phyloP scores from a whole-genome alignment of 768 basidiomycete genomes.

The Leccinum fibrillosum region DNA sequence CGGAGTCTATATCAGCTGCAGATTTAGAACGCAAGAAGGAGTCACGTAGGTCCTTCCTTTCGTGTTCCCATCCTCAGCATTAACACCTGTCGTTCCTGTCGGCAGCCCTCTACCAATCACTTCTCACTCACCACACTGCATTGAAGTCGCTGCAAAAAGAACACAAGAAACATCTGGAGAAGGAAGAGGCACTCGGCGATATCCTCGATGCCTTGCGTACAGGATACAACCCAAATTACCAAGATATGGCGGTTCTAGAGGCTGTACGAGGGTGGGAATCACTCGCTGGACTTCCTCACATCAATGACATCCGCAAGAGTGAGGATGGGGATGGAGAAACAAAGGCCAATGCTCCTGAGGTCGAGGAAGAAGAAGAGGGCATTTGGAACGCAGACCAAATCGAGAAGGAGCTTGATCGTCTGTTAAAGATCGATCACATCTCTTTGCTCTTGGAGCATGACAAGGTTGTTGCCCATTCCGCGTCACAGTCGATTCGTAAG shows the following conservation, averaged over 20 bases:
- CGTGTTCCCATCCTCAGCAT: slow-evolving; percentile 1
- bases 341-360: slow-evolving; percentile 12
- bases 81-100: background rate
- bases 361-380: slow-evolving; percentile 50
- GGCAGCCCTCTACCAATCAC: slow-evolving; percentile 73
- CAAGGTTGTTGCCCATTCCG: slow-evolving; percentile 52
- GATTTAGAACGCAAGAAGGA: slow-evolving; percentile 81
- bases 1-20: slow-evolving; percentile 75
- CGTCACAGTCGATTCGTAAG: slow-evolving; percentile 56
- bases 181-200: slow-evolving; percentile 74
- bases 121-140: slow-evolving; percentile 69
- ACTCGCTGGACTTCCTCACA: slow-evolving; percentile 64
- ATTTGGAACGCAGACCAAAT: slow-evolving; percentile 60
- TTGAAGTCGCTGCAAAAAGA: slow-evolving; percentile 75
- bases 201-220: slow-evolving; percentile 78
- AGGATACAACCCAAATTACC: slow-evolving; percentile 97
- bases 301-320: slow-evolving; percentile 61
- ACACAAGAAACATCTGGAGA: slow-evolving; percentile 67
- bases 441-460: slow-evolving; percentile 78
- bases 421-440: slow-evolving; percentile 67
- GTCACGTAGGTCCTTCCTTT: slow-evolving; percentile 60
- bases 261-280: slow-evolving; percentile 94
- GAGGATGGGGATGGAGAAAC: slow-evolving; percentile 36
- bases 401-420: slow-evolving; percentile 50
- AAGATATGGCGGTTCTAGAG: slow-evolving; percentile 98